Evolutionary conservation across 805 yeast species (phyloP).

Genomic region (Candida easanensis): DNA sequence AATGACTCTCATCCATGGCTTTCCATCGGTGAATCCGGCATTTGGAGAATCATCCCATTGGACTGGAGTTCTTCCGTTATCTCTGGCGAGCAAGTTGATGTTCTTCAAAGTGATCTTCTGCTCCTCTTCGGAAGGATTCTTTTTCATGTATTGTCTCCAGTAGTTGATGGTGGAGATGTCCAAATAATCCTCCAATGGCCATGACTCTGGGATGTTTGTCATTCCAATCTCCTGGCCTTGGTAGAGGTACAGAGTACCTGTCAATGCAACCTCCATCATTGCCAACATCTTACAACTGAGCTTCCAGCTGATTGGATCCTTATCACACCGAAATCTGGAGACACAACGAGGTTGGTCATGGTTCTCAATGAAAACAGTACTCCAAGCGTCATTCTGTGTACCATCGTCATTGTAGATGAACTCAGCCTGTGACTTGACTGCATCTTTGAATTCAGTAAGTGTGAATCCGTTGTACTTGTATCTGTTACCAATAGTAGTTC

Average conservation of each 20-base stretch:
- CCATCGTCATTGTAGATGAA: constrained; percentile 36
- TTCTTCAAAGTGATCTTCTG: constrained; percentile 31
- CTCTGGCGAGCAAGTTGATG: constrained; percentile 43
- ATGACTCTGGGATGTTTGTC: constrained; percentile 41
- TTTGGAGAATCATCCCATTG: constrained; percentile 46
- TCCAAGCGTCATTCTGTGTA: constrained; percentile 49
- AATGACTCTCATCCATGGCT: constrained; percentile 54
- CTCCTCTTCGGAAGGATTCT: constrained; percentile 26
- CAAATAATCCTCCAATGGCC: constrained; percentile 48
- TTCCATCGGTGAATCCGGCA: constrained; percentile 47
- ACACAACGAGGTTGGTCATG: constrained; percentile 56
- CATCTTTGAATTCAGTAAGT: constrained; percentile 40
- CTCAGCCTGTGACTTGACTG: constrained; percentile 33
- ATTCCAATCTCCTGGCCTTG: constrained; percentile 64
- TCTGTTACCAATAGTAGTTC: constrained; percentile 35
- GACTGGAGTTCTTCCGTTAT: constrained; percentile 54
- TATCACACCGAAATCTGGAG: constrained; percentile 48
- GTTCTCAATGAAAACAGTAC: constrained; percentile 52
- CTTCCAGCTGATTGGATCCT: constrained; percentile 30
- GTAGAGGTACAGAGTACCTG: constrained; percentile 55
- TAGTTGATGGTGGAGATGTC: constrained; percentile 48
- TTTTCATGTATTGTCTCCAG: constrained; percentile 33
- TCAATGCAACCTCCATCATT: constrained; percentile 41
- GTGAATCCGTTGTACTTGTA: constrained; percentile 34
- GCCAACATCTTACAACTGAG: constrained; percentile 49